Conservation (phyloP, 2,329 filamentous ascomycete species). For the Penicillium sp. region DNA sequence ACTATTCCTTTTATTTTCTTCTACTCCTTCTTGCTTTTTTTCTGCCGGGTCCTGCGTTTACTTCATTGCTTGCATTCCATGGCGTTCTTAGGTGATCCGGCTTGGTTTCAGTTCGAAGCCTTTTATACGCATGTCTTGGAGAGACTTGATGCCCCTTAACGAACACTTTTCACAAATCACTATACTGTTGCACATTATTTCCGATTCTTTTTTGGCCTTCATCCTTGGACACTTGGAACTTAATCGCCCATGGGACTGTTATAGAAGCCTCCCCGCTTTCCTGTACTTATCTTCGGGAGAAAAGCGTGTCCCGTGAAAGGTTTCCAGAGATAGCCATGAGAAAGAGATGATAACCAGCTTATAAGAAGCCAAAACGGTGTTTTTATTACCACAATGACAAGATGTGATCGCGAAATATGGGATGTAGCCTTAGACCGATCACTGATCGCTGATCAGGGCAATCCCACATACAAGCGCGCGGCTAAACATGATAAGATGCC, state of each 20-base stretch:
- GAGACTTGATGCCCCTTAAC: background rate
- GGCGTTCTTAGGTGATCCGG: conserved; percentile 19
- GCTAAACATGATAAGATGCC: conserved; percentile 11
- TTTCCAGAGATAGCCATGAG: background rate
- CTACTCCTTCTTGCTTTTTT: background rate
- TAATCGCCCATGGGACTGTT: background rate
- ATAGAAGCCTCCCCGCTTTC: background rate
- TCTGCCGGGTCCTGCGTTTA: conserved; percentile 1
- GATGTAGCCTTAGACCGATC: background rate
- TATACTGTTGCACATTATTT: conserved; percentile 13
- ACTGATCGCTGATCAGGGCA: background rate
- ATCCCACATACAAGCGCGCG: conserved; percentile 24
- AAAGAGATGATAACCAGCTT: background rate
- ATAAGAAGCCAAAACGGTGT: background rate
- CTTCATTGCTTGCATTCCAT: conserved; percentile 21
- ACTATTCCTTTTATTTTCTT: background rate
- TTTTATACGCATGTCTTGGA: conserved; percentile 11
- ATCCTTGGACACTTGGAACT: background rate
- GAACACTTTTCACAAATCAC: background rate
- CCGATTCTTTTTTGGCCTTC: background rate
- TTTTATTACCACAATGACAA: background rate
- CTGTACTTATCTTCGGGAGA: background rate
- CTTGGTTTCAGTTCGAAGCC: conserved; percentile 10
- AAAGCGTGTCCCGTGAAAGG: background rate
- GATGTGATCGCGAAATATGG: background rate